Conservation (phyloP, 1,284 basidiomycete species). For the Volvariella volvacea region DNA sequence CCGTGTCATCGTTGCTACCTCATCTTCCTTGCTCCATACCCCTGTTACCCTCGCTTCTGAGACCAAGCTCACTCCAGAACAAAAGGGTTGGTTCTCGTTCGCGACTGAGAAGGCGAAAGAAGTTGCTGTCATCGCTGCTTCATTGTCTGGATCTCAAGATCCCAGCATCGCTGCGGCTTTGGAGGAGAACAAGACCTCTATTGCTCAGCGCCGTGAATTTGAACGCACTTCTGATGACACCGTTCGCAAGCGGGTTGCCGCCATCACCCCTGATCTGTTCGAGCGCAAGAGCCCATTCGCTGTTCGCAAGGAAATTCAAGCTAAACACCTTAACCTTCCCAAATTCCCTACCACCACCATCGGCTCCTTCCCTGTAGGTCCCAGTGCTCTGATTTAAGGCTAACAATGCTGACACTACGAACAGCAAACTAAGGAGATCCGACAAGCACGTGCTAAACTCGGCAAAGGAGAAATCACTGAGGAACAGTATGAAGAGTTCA, state of each 20-base stretch:
- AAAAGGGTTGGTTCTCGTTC: conserved; percentile 99
- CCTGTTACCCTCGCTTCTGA: conserved; percentile 94
- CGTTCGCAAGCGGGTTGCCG: conserved; percentile 92
- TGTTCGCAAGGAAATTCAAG: conserved; percentile 84
- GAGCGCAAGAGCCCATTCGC: conserved; percentile 91
- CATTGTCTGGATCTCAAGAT: conserved; percentile 79
- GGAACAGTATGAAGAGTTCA: conserved; percentile 94
- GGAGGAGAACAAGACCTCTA: conserved; percentile 87
- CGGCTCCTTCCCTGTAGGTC: conserved; percentile 87
- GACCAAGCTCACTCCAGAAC: conserved; percentile 85
- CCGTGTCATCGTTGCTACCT: conserved; percentile 92
- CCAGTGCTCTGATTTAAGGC: too few relatives aligned
- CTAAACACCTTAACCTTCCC: conserved; percentile 86
- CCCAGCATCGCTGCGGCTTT: conserved; percentile 62
- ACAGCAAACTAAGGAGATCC: conserved; percentile 98
- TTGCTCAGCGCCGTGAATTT: conserved; percentile 93
- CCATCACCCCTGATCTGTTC: conserved; percentile 85
- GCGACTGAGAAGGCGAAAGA: conserved; percentile 95
- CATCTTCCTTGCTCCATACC: conserved; percentile 97
- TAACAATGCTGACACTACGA: conserved; percentile 10
- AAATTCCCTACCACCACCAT: conserved; percentile 99
- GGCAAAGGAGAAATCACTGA: conserved; percentile 88
- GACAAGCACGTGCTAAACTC: conserved; percentile 90
- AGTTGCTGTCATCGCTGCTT: conserved; percentile 83
- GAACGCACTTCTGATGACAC: conserved; percentile 93